Evolutionary conservation across 306 rosid genomes (phyloP).

Genomic region (Senna siamea): DNA sequence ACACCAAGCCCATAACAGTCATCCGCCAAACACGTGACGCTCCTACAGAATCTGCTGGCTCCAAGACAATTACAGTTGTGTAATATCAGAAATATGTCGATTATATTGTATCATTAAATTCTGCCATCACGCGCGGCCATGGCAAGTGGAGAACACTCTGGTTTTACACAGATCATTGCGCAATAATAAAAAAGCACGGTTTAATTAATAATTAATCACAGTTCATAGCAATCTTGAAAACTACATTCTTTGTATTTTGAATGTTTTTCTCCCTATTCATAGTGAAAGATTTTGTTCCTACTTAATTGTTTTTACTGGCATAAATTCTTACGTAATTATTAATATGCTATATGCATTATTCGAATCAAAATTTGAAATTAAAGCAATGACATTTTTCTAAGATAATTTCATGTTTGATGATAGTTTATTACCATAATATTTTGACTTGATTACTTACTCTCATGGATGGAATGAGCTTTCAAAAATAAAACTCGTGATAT

Average conservation of each 20-base stretch:
- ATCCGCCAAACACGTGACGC: conserved; percentile 34
- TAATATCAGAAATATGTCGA: neutral
- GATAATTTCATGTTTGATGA: no score
- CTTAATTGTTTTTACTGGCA: neutral
- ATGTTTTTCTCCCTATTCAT: no score
- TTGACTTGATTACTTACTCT: neutral
- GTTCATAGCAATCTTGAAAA: neutral
- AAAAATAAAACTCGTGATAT: no score
- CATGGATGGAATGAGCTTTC: neutral
- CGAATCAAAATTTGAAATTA: no score
- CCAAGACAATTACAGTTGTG: conserved; percentile 13
- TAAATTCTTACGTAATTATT: no score
- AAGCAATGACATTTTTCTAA: no score
- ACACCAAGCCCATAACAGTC: conserved; percentile 19
- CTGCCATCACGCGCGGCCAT: neutral
- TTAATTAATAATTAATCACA: neutral
- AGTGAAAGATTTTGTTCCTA: neutral
- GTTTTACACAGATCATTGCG: neutral
- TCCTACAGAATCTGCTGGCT: conserved; percentile 30
- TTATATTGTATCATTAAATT: neutral
- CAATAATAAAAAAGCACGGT: neutral
- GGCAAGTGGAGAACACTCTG: neutral
- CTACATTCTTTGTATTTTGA: neutral
- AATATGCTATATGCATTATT: no score
- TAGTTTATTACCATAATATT: neutral